Evolutionary conservation across 257 asterid genomes (phyloP).

Genomic region (Plectranthus barbatus): DNA sequence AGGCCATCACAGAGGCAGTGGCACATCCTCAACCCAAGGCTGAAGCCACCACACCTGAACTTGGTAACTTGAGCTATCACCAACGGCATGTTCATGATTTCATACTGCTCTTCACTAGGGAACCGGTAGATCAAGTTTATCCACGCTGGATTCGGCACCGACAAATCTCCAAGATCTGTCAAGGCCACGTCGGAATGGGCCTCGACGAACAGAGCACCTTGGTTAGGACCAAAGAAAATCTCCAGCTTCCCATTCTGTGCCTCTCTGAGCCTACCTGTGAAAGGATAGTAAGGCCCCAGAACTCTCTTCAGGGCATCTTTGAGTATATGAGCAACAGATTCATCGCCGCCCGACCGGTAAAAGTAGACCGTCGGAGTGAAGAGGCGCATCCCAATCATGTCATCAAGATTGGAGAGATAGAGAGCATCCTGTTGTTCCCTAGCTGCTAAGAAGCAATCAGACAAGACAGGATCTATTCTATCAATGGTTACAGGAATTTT

Average conservation of each 20-base stretch:
- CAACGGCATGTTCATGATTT: constrained; percentile 81
- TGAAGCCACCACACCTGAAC: constrained; percentile 71
- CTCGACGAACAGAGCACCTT: constrained; percentile 67
- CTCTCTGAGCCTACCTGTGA: constrained; percentile 69
- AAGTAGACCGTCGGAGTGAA: constrained; percentile 84
- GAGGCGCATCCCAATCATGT: constrained; percentile 73
- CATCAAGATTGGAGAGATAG: constrained; percentile 90
- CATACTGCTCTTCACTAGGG: constrained; percentile 61
- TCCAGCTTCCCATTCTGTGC: constrained; percentile 58
- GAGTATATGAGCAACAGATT: constrained; percentile 26
- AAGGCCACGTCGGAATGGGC: constrained; percentile 48
- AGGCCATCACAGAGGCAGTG: constrained; percentile 89
- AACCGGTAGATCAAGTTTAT: constrained; percentile 45
- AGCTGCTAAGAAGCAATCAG: constrained; percentile 25
- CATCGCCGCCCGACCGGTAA: constrained; percentile 24
- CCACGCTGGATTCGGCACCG: constrained; percentile 83
- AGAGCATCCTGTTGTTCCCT: constrained; percentile 36
- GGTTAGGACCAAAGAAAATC: constrained; percentile 56
- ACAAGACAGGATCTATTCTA: constrained; percentile 28
- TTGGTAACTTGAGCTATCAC: constrained; percentile 72
- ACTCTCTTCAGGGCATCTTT: constrained; percentile 55
- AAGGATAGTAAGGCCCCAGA: constrained; percentile 74
- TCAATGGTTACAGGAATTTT: constrained; percentile 53
- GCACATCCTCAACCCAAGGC: constrained; percentile 76
- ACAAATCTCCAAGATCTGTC: constrained; percentile 56